Evolutionary conservation across 257 asterid species (phyloP).

Genomic region (Scutellaria minor): DNA sequence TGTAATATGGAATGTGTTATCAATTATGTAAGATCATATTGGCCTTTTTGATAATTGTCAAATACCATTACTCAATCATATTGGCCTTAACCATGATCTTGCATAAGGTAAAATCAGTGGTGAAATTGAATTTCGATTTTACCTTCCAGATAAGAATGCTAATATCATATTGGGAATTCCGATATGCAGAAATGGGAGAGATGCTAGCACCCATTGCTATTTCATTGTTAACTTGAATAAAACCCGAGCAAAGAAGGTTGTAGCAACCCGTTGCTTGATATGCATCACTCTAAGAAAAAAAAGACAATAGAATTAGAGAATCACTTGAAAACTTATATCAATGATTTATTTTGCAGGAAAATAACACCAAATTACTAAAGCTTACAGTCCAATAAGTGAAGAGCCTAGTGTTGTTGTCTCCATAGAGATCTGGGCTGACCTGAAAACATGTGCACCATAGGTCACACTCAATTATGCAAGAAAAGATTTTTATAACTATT

Average conservation of each 20-base stretch:
- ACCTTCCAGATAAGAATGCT: conserved; percentile 94
- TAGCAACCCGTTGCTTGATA: conserved; percentile 98
- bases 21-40: conserved; percentile 23
- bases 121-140: conserved; percentile 40
- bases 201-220: conserved; percentile 97
- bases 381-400: conserved; percentile 92
- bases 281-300: conserved; percentile 77
- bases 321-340: conserved; percentile 10
- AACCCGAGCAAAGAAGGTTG: conserved; percentile 90
- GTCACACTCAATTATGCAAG: conserved; percentile 33
- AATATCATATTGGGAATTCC: conserved; percentile 80
- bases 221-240: conserved; percentile 83
- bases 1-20: neutral
- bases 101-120: conserved; percentile 20
- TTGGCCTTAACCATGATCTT: conserved; percentile 33
- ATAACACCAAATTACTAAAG: neutral
- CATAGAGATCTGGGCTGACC: conserved; percentile 83
- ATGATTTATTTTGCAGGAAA: neutral
- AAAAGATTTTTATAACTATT: conserved; percentile 8
- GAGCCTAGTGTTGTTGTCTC: conserved; percentile 83
- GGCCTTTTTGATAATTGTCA: conserved; percentile 33
- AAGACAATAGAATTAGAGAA: neutral
- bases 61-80: conserved; percentile 25
- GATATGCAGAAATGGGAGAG: conserved; percentile 74
- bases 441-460: conserved; percentile 39